Base-by-base conservation (phyloP, 108 stramenopile genomes). In the Fragilariopsis cylindrus region DNA sequence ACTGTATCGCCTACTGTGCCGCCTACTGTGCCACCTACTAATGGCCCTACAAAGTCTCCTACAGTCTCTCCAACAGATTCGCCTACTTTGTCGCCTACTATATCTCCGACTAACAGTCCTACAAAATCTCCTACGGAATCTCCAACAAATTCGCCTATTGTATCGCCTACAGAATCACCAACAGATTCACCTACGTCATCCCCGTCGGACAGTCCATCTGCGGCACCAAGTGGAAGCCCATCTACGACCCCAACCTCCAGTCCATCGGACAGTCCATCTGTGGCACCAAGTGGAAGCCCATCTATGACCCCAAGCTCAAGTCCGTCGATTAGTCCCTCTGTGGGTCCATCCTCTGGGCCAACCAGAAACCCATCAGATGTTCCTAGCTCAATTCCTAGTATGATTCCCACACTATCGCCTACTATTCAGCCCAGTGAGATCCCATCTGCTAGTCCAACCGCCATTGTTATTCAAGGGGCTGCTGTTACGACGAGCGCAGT, bases 371-470 rank as follows among this genome's bases (percentile, higher is more conserved):
- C 74, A 53, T 67, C 74, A 11, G 21, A 50, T 12, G 74, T 64
- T 55, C 74, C 74, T 43, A 67, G 65, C 11, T 50, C 74, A 4
- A 65, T 64, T 67, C 74, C 74, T 30, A 41, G 15, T 54, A 43
- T 42, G 56, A 53, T 6, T 67, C 74, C 11, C 46, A 72, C 71
- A 3, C 1, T 12, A 2, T 12, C 16, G 21, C 62, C 62, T 18
- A 63, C 62, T 30, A 30, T 30, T 30, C 30, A 30, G 30, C 30
- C 30, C 30, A 30, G 30, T 30, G 30, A 30, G 0, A 30, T 30
- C 30, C 30, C 30, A 30, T 30, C 30, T 30, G 30, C 30, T 30
- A 30, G 30, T 30, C 30, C 30, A 30, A 30, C 30, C 30, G 30
- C 30, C 30, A 30, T 30, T 30, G 30, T 30, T 30, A 30, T 30